Evolutionary conservation across 2,329 filamentous ascomycete genomes (phyloP).

Genomic region (Aspergillus sp.): DNA sequence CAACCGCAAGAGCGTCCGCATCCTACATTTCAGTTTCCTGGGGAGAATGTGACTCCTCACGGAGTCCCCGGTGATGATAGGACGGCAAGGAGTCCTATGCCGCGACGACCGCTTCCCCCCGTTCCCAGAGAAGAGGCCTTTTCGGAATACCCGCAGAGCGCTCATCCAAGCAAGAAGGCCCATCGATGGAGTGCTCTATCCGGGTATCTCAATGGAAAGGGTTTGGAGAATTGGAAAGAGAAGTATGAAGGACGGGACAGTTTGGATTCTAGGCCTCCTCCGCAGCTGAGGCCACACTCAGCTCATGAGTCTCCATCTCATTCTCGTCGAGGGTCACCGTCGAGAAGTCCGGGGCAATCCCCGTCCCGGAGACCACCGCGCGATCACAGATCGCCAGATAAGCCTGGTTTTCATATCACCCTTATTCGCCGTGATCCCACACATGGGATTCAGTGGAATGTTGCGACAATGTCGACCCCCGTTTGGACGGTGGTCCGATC

Average conservation of each 20-base stretch:
- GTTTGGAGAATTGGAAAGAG: slow-evolving; percentile 18
- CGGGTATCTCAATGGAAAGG: slow-evolving; percentile 15
- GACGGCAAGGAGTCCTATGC: slow-evolving; percentile 2
- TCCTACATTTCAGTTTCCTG: background rate
- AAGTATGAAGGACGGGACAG: slow-evolving; percentile 23
- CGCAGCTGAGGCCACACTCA: slow-evolving; percentile 18
- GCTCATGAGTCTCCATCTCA: slow-evolving; percentile 14
- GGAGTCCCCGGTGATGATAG: background rate
- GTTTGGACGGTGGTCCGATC: slow-evolving; percentile 29
- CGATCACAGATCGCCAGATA: slow-evolving; percentile 6
- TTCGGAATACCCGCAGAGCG: slow-evolving; percentile 2
- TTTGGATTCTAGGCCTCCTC: slow-evolving; percentile 22
- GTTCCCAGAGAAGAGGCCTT: slow-evolving; percentile 20
- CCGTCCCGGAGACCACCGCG: slow-evolving; percentile 12
- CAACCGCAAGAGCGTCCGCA: background rate
- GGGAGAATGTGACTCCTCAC: background rate
- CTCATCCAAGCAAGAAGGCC: slow-evolving; percentile 10
- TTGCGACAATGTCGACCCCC: slow-evolving; percentile 56
- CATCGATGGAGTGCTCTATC: slow-evolving; percentile 28
- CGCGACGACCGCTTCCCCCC: slow-evolving; percentile 23
- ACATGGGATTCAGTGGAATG: slow-evolving; percentile 69
- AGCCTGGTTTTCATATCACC: slow-evolving; percentile 42
- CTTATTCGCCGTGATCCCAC: slow-evolving; percentile 70
- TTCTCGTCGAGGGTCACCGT: slow-evolving; percentile 12
- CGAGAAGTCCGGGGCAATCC: slow-evolving; percentile 24